A percentile compares a stretch with the other conserved stretches of the same genome.
Evolutionary conservation across 1,139 yeast genomes (phyloP).

Genomic region (Suhomyces ambrosiae): DNA sequence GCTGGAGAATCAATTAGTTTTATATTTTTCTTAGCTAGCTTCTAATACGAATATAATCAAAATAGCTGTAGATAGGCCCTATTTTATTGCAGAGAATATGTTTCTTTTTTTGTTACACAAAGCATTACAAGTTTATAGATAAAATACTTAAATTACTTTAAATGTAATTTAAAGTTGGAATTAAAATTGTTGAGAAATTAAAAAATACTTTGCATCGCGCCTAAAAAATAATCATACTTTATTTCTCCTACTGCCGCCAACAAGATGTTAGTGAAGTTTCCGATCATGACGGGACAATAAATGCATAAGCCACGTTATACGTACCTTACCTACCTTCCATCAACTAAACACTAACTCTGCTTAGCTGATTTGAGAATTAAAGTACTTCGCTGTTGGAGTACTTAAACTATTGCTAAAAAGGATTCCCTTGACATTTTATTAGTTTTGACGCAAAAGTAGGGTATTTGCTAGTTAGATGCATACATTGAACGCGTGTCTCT

Average conservation of each 20-base stretch:
- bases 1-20: constrained; percentile 2
- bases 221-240: constrained; percentile 13
- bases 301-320: constrained; percentile 3
- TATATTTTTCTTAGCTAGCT: constrained; percentile 5
- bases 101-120: constrained; percentile 13
- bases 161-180: constrained; percentile 9
- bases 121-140: constrained; percentile 6
- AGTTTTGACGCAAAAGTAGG: too few species aligned
- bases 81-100: constrained; percentile 7
- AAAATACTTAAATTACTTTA: constrained; percentile 9
- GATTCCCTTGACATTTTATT: too few species aligned
- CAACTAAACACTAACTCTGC: too few species aligned
- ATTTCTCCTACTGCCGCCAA: constrained; percentile 4
- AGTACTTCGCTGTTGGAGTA: too few species aligned
- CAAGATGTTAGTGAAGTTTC: constrained; percentile 11
- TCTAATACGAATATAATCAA: constrained; percentile 9
- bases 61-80: constrained; percentile 11
- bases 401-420: too few species aligned
- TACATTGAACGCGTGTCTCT: too few species aligned
- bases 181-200: not conserved
- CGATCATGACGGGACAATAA: constrained; percentile 4
- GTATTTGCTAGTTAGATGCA: too few species aligned
- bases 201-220: constrained; percentile 7
- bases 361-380: too few species aligned
- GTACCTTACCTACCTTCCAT: constrained; percentile 1